These are phyloP conservation scores for Bipolaris zeicola DNA, from an alignment of 2,329 filamentous ascomycete genomes.

Conservation along the genomic window DNA sequence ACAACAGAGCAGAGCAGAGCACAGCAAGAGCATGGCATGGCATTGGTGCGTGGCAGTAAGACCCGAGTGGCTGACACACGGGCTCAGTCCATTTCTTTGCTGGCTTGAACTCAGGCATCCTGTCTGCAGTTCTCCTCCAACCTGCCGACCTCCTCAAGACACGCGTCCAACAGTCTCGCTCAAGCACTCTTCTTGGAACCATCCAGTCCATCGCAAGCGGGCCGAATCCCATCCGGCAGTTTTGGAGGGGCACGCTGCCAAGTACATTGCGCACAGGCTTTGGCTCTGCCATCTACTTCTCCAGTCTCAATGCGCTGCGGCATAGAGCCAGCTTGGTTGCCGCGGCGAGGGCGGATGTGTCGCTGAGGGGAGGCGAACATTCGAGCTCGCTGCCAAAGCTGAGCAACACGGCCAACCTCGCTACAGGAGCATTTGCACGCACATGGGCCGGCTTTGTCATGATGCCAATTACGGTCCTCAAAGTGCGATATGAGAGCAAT, in stretches of 20 bases:
- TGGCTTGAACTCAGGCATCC: constrained; percentile 83
- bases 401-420: constrained; percentile 81
- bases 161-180: constrained; percentile 84
- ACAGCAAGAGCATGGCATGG: neutral
- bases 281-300: constrained; percentile 93
- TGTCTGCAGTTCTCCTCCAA: constrained; percentile 88
- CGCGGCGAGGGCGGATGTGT: constrained; percentile 21
- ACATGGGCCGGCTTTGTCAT: constrained; percentile 87
- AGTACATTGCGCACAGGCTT: constrained; percentile 93
- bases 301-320: constrained; percentile 81
- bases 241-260: constrained; percentile 93
- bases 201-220: constrained; percentile 72
- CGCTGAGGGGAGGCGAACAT: constrained; percentile 24
- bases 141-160: constrained; percentile 97
- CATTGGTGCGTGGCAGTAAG: neutral
- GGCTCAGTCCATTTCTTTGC: constrained; percentile 76
- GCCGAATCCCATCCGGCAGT: constrained; percentile 68
- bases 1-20: neutral
- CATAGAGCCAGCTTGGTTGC: constrained; percentile 60
- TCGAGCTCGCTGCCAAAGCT: constrained; percentile 82
- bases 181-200: constrained; percentile 68
- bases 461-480: constrained; percentile 96
- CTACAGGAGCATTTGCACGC: constrained; percentile 81
- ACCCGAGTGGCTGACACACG: neutral
- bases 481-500: constrained; percentile 91